Conservation (phyloP, 805 yeast species). For the Myxozyma kluyveri region DNA sequence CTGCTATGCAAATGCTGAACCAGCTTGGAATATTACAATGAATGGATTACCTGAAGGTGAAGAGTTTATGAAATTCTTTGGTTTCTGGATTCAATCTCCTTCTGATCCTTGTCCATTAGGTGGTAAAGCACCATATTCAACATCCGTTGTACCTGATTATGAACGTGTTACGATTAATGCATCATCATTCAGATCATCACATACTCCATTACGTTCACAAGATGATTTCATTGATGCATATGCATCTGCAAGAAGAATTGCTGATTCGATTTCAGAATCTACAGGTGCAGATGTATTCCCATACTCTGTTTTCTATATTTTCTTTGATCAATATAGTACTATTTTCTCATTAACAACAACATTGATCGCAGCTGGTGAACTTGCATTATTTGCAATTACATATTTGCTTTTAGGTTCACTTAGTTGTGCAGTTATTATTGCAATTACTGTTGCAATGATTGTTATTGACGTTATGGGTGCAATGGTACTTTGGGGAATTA, state of each 20-base stretch:
- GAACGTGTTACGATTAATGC: slow-evolving; percentile 46
- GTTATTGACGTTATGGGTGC: slow-evolving; percentile 74
- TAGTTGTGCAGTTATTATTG: slow-evolving; percentile 55
- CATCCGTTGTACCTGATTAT: slow-evolving; percentile 50
- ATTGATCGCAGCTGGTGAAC: slow-evolving; percentile 53
- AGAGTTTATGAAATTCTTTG: slow-evolving; percentile 68
- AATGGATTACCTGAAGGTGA: slow-evolving; percentile 75
- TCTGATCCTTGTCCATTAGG: slow-evolving; percentile 93
- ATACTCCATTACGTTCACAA: slow-evolving; percentile 76
- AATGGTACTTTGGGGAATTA: slow-evolving; percentile 70
- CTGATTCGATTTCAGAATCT: slow-evolving; percentile 45
- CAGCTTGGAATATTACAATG: slow-evolving; percentile 70
- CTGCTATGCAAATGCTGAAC: slow-evolving; percentile 61
- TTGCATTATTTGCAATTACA: slow-evolving; percentile 53
- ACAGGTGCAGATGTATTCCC: slow-evolving; percentile 67
- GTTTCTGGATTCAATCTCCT: slow-evolving; percentile 78
- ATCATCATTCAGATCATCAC: slow-evolving; percentile 76
- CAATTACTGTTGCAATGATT: slow-evolving; percentile 59
- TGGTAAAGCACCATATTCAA: slow-evolving; percentile 87
- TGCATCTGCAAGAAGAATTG: slow-evolving; percentile 64
- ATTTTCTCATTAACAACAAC: slow-evolving; percentile 58
- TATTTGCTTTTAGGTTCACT: slow-evolving; percentile 64
- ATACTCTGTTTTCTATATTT: slow-evolving; percentile 88
- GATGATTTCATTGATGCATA: slow-evolving; percentile 79
- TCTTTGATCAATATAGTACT: slow-evolving; percentile 80